phyloP scores from a whole-genome alignment of 139 green algal genomes.

The Eudorina sp. region DNA sequence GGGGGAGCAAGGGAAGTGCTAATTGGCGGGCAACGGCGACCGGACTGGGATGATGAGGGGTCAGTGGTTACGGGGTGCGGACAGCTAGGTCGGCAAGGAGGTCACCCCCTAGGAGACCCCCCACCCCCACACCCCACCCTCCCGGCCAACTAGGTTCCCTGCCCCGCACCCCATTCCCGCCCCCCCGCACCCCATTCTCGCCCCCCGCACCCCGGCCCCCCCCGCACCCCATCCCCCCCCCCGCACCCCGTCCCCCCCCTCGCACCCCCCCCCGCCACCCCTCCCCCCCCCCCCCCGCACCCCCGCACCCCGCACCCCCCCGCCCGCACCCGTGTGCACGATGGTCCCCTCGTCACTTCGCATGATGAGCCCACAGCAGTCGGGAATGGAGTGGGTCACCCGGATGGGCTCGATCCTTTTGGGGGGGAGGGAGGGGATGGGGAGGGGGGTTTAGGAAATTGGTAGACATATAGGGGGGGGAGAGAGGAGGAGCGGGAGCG shows the following conservation, averaged over 20 bases:
- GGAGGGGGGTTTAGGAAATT: neutral
- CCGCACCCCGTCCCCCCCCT: neutral
- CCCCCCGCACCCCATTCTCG: too few species aligned
- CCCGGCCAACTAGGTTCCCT: too few species aligned
- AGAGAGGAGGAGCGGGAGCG: neutral
- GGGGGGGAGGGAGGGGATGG: neutral
- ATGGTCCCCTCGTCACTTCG: constrained; percentile 92
- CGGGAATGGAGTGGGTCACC: constrained; percentile 98
- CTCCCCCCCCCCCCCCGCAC: neutral
- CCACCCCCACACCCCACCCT: too few species aligned
- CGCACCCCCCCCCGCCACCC: neutral
- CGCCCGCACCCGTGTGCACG: constrained; percentile 83
- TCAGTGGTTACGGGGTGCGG: too few species aligned
- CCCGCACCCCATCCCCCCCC: neutral
- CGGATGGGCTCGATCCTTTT: constrained; percentile 84
- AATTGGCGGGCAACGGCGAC: too few species aligned
- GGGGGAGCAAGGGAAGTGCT: neutral
- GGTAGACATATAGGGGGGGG: too few species aligned
- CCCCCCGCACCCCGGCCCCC: neutral
- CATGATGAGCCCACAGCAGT: constrained; percentile 96
- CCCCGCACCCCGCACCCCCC: neutral
- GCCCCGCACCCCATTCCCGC: too few species aligned
- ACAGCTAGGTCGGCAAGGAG: too few species aligned
- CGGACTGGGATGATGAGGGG: too few species aligned
- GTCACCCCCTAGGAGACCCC: too few species aligned